Evolutionary conservation across 1,139 yeast genomes (phyloP).

Genomic region (Geotrichum bryndzae): DNA sequence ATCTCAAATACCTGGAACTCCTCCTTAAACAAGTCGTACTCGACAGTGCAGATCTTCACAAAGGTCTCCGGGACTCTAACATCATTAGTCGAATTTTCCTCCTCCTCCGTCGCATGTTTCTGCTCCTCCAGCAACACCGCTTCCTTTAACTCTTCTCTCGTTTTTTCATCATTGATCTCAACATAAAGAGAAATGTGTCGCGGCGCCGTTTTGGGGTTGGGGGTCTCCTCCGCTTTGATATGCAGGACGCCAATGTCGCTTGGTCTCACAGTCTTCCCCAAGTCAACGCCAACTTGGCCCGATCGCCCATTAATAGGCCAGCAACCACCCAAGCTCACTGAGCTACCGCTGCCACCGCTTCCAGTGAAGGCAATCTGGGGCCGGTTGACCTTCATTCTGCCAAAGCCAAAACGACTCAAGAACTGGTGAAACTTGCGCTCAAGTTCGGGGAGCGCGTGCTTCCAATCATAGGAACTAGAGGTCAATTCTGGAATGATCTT

Average conservation of each 20-base stretch:
- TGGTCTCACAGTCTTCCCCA: conserved; percentile 27
- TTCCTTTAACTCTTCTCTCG: conserved; percentile 15
- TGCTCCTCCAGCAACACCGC: not conserved
- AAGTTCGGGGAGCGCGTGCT: not conserved
- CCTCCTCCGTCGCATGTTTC: too few species aligned
- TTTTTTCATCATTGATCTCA: conserved; percentile 22
- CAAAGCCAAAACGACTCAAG: conserved; percentile 24
- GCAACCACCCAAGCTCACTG: conserved; percentile 31
- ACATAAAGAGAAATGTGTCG: conserved; percentile 32
- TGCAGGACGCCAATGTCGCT: conserved; percentile 33
- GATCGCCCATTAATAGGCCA: conserved; percentile 35
- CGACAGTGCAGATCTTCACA: conserved; percentile 27
- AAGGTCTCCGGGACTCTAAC: conserved; percentile 20
- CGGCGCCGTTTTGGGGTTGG: conserved; percentile 32
- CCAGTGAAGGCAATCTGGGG: conserved; percentile 28
- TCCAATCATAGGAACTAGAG: conserved; percentile 27
- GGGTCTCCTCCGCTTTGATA: conserved; percentile 26
- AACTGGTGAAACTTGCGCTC: conserved; percentile 21
- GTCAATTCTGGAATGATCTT: conserved; percentile 29
- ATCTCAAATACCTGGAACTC: conserved; percentile 30
- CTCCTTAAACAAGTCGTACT: conserved; percentile 27
- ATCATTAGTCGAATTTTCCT: not conserved
- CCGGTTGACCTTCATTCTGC: conserved; percentile 23
- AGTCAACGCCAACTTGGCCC: conserved; percentile 31
- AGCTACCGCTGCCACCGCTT: conserved; percentile 5